Percentiles rank a stretch among this genome's conserved stretches.
These are phyloP conservation scores for Yarrowia galli DNA, from an alignment of 1,139 yeast genomes.

Conservation along the genomic window DNA sequence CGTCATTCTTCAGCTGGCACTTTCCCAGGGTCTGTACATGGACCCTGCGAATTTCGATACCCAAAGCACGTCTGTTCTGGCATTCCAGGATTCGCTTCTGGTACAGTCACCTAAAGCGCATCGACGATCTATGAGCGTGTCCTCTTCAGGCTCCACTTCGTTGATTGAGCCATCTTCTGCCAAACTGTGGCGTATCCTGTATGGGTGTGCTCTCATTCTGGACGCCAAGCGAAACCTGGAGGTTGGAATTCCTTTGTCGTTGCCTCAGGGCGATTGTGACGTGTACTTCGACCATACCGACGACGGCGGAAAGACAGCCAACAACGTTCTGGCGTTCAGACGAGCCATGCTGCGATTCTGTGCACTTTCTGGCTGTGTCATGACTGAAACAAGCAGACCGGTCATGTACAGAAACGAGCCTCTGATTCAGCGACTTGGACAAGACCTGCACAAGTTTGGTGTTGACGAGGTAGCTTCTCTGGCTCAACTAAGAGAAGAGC, in stretches of 20 bases:
- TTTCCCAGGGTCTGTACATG: conserved; percentile 33
- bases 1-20: conserved; percentile 33
- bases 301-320: conserved; percentile 20
- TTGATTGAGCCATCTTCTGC: conserved; percentile 23
- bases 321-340: conserved; percentile 16
- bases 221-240: conserved; percentile 35
- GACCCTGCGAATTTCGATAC: conserved; percentile 34
- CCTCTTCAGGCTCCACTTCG: conserved; percentile 7
- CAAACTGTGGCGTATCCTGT: conserved; percentile 31
- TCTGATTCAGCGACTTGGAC: conserved; percentile 27
- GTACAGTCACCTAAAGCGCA: conserved; percentile 12
- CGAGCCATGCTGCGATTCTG: conserved; percentile 31
- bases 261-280: conserved; percentile 37
- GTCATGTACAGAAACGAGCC: conserved; percentile 25
- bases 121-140: conserved; percentile 19
- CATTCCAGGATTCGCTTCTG: conserved; percentile 22
- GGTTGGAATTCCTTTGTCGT: conserved; percentile 29
- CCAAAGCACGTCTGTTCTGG: conserved; percentile 19
- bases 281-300: conserved; percentile 29
- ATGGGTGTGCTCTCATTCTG: conserved; percentile 27
- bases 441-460: conserved; percentile 20
- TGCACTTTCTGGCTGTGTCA: conserved; percentile 25
- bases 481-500: conserved; percentile 18
- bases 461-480: conserved; percentile 20
- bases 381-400: conserved; percentile 32